These are phyloP conservation scores for Ciborinia camelliae DNA, from an alignment of 2,329 filamentous ascomycete species.

Conservation along the genomic window DNA sequence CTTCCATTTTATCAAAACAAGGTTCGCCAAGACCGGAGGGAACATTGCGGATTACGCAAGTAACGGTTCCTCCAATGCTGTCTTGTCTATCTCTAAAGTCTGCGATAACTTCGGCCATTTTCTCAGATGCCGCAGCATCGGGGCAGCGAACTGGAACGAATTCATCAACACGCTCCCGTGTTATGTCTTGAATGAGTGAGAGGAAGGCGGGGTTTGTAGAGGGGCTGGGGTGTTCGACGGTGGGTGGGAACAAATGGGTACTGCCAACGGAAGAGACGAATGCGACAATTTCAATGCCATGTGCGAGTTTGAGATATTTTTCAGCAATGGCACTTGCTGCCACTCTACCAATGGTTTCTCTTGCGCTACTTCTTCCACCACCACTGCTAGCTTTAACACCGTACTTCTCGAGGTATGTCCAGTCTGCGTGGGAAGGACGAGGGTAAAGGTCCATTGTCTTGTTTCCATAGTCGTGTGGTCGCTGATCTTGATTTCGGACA, in stretches of 20 bases:
- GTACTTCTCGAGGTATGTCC: conserved; percentile 97
- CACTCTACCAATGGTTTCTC: conserved; percentile 91
- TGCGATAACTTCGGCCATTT: conserved; percentile 78
- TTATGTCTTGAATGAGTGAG: conserved; percentile 66
- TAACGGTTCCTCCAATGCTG: conserved; percentile 92
- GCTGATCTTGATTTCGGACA: conserved; percentile 88
- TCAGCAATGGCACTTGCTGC: conserved; percentile 90
- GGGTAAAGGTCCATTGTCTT: conserved; percentile 90
- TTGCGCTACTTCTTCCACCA: conserved; percentile 84
- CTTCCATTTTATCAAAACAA: conserved; percentile 93
- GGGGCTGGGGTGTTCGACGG: conserved; percentile 61
- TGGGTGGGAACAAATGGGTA: conserved; percentile 72
- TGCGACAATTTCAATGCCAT: conserved; percentile 86
- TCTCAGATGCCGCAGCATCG: conserved; percentile 56
- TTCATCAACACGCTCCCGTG: conserved; percentile 73
- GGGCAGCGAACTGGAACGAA: conserved; percentile 89
- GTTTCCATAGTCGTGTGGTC: conserved; percentile 86
- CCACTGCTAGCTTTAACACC: conserved; percentile 88
- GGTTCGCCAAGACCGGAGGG: conserved; percentile 89
- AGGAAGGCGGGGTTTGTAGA: conserved; percentile 78
- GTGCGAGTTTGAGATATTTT: conserved; percentile 78
- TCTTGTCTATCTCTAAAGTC: conserved; percentile 75
- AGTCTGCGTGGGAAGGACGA: conserved; percentile 89
- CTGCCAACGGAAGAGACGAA: conserved; percentile 84
- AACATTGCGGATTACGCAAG: conserved; percentile 84